These are phyloP conservation scores for Neurospora sp. DNA, from an alignment of 495 filamentous ascomycete species.

Conservation along the genomic window DNA sequence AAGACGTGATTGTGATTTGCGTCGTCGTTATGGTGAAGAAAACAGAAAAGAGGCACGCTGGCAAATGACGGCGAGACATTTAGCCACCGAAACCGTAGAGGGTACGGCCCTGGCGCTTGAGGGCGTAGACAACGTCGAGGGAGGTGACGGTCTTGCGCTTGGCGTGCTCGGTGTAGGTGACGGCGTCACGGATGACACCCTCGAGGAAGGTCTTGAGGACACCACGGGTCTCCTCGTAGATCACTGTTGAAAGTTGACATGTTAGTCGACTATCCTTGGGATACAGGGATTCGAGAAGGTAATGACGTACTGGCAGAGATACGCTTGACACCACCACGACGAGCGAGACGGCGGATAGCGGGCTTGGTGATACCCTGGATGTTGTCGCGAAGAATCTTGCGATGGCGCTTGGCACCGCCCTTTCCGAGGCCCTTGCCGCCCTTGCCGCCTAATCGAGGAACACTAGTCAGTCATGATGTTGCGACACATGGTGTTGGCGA, in stretches of 20 bases:
- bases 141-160: conserved; percentile 97
- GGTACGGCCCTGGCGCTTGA: conserved; percentile 90
- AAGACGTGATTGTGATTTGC: background rate
- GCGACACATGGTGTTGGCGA: conserved; percentile 11
- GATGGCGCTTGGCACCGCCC: conserved; percentile 83
- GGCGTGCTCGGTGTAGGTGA: conserved; percentile 96
- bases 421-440: conserved; percentile 94
- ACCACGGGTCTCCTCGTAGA: conserved; percentile 99
- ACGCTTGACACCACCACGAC: conserved; percentile 99
- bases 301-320: conserved; percentile 78
- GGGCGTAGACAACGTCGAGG: conserved; percentile 86
- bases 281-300: background rate
- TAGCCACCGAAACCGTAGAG: conserved; percentile 98
- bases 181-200: conserved; percentile 98
- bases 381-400: conserved; percentile 99
- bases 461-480: conserved; percentile 16
- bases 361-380: conserved; percentile 99
- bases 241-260: conserved; percentile 39
- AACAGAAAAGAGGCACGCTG: conserved; percentile 1
- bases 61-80: conserved; percentile 16
- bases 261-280: conserved; percentile 20
- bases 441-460: conserved; percentile 58
- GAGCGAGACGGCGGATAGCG: conserved; percentile 98
- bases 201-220: conserved; percentile 99
- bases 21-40: conserved; percentile 1